phyloP scores from a whole-genome alignment of 2,329 filamentous ascomycete genomes.

The Cercospora janseana region DNA sequence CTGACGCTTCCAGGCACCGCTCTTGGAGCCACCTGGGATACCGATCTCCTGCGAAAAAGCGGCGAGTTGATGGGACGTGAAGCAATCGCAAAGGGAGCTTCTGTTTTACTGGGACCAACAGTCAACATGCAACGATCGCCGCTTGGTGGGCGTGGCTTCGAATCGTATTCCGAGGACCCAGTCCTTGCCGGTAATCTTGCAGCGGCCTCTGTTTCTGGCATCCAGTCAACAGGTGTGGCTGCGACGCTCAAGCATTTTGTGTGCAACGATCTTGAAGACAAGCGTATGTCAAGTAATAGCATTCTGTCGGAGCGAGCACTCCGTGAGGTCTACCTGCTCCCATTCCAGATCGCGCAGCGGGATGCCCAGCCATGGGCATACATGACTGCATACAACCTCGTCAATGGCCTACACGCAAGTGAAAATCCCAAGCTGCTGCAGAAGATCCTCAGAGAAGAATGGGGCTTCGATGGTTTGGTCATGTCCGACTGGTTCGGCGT shows the following conservation, averaged over 20 bases:
- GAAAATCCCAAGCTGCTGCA: constrained; percentile 65
- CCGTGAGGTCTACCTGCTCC: constrained; percentile 69
- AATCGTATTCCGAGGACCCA: constrained; percentile 83
- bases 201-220: constrained; percentile 58
- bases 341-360: constrained; percentile 69
- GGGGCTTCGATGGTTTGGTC: constrained; percentile 58
- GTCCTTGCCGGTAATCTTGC: constrained; percentile 71
- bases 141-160: constrained; percentile 80
- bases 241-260: constrained; percentile 79
- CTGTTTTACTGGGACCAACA: constrained; percentile 72
- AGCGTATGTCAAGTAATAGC: constrained; percentile 63
- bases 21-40: constrained; percentile 76
- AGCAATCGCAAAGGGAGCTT: constrained; percentile 68
- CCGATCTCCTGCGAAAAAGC: constrained; percentile 65
- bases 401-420: constrained; percentile 68
- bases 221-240: constrained; percentile 71
- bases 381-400: constrained; percentile 74
- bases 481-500: constrained; percentile 80
- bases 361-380: constrained; percentile 67
- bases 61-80: constrained; percentile 71
- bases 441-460: constrained; percentile 67
- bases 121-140: constrained; percentile 81
- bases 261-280: constrained; percentile 71
- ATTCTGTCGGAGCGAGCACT: constrained; percentile 63
- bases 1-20: constrained; percentile 52